Base-by-base conservation (phyloP, 225 moss, liverwort and hornwort species). In the Pseudoscleropodium purum region DNA sequence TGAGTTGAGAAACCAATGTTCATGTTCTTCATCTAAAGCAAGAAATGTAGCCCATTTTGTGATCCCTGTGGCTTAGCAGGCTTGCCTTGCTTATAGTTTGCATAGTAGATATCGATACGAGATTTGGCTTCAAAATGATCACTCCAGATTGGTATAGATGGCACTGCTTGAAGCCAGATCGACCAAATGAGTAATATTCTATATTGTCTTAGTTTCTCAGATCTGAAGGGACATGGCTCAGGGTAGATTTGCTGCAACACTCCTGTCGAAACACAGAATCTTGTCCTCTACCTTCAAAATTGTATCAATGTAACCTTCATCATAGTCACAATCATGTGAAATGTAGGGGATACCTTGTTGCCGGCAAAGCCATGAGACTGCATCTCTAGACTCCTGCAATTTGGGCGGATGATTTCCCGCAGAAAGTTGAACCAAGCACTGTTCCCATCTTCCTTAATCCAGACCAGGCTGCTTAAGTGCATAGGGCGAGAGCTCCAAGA, bases 301-400 rank as follows among this genome's bases (percentile, higher is more conserved):
- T 5, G 3, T 30, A 23, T 82, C 13, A 15, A n/a, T 47, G 75
- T 66, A 90, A 10, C 0, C 16, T 11, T 3, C 3, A 11, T 81
- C 74, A 0, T 12, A 1, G 54, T 43, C 51, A 0, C 9, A 41
- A 2, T 3, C 3, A 1, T 1, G 1, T 10, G 31, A 84, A 5
- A 0, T 2, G 4, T 57, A 47, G 15, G 0, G 6, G 57, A 77
- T 30, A 34, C 43, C 59, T 36, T 0, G 12, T 20, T 4, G 5
- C 3, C 2, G 1, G 79, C 73, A 62, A n/a, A 89, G 78, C 59
- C 45, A 59, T 1, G 1, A 7, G 5, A 69, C n/a, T 56, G 84
- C 66, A 11, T 47, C 37, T 36, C 31, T 77, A 60, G 59, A 78
- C 30, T 43, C 11, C 25, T 34, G 18, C 36, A 69, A 24, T 6